Evolutionary conservation across 2,329 filamentous ascomycete species (phyloP).

Genomic region (Scortechinia acanthostroma): DNA sequence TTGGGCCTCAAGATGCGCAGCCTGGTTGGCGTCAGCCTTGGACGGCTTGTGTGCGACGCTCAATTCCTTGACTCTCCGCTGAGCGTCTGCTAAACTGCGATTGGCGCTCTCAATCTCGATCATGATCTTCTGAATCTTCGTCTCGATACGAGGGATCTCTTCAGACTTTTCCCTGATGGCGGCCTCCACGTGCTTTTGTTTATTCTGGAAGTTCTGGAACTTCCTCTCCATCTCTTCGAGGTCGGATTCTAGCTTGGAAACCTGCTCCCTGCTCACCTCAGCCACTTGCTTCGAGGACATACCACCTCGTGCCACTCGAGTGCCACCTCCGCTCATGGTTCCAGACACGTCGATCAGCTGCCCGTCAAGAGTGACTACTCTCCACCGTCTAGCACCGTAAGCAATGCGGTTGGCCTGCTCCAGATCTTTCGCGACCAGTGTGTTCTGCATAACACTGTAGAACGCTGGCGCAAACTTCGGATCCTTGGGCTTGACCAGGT

Average conservation of each 20-base stretch:
- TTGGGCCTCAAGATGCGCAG: conserved; percentile 68
- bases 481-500: conserved; percentile 82
- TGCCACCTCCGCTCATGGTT: conserved; percentile 97
- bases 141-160: conserved; percentile 78
- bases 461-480: conserved; percentile 84
- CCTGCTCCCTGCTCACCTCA: conserved; percentile 81
- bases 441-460: conserved; percentile 91
- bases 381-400: conserved; percentile 87
- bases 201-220: conserved; percentile 78
- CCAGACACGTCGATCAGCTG: conserved; percentile 96
- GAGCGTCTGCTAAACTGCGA: conserved; percentile 75
- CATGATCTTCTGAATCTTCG: conserved; percentile 80
- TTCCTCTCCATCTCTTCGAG: conserved; percentile 77
- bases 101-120: conserved; percentile 84
- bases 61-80: conserved; percentile 80
- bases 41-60: conserved; percentile 74
- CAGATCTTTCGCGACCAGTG: conserved; percentile 83
- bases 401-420: conserved; percentile 96
- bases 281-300: conserved; percentile 96
- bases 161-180: conserved; percentile 67
- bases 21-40: conserved; percentile 70
- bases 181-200: conserved; percentile 72
- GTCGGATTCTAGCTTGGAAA: conserved; percentile 77
- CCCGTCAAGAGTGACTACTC: conserved; percentile 89
- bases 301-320: conserved; percentile 77